These are phyloP conservation scores for Volvox carteri DNA, from an alignment of 163 green algal species.

Conservation along the genomic window DNA sequence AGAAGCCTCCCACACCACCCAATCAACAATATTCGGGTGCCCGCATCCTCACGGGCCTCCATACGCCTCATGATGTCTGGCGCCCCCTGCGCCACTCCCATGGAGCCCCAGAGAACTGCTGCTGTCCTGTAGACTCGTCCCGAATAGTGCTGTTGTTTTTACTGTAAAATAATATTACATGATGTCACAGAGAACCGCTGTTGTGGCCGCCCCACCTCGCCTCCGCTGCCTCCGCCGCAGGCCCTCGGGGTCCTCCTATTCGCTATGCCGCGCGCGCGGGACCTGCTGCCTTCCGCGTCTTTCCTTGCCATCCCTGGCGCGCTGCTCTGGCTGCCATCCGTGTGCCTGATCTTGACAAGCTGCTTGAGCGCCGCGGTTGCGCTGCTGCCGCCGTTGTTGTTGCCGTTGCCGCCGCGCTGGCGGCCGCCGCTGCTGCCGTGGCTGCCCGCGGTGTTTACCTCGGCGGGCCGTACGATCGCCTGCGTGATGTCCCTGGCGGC, in stretches of 20 bases:
- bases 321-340: conserved; percentile 27
- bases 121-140: too few species aligned
- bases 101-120: too few species aligned
- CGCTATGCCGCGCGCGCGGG: background rate
- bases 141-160: too few species aligned
- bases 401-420: background rate
- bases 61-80: too few species aligned
- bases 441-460: conserved; percentile 40
- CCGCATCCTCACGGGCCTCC: too few species aligned
- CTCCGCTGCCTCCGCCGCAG: background rate
- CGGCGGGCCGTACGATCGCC: background rate
- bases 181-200: too few species aligned
- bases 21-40: too few species aligned
- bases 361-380: background rate
- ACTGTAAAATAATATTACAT: too few species aligned
- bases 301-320: background rate
- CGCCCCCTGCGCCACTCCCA: too few species aligned
- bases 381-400: background rate
- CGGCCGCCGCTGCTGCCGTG: conserved; percentile 6
- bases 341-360: background rate
- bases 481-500: background rate
- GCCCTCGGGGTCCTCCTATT: background rate
- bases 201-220: too few species aligned
- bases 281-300: conserved; percentile 15
- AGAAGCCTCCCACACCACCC: too few species aligned